Conservation (phyloP, 1,284 basidiomycete species). For the Lignosus rhinocerotis region DNA sequence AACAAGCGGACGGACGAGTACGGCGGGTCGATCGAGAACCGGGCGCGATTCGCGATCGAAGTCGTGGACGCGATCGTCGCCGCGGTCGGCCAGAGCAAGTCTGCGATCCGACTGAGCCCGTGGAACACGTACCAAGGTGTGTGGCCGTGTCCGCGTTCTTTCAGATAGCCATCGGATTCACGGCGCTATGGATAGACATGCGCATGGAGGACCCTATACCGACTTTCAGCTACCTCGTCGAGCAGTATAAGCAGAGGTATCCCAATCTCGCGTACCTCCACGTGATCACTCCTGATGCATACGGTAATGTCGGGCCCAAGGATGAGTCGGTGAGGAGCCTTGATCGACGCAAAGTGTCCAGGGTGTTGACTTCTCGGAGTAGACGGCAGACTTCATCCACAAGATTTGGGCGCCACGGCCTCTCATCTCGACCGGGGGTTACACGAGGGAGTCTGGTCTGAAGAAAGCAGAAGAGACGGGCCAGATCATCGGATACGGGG, state of each 20-base stretch:
- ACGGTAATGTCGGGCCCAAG: slow-evolving; percentile 7
- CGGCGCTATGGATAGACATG: slow-evolving; percentile 25
- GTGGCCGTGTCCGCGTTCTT: neutral
- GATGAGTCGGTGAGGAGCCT: neutral
- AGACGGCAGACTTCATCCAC: slow-evolving; percentile 28
- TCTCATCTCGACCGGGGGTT: slow-evolving; percentile 40
- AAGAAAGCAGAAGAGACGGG: slow-evolving; percentile 33
- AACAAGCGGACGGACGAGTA: slow-evolving; percentile 59
- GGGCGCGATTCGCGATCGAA: slow-evolving; percentile 46
- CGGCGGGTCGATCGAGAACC: slow-evolving; percentile 53
- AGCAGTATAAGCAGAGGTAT: slow-evolving; percentile 28
- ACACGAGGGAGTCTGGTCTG: slow-evolving; percentile 28
- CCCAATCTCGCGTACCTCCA: slow-evolving; percentile 53
- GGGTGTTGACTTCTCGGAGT: neutral
- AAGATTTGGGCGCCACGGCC: slow-evolving; percentile 31
- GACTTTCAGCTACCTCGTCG: slow-evolving; percentile 34
- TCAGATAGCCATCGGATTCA: neutral
- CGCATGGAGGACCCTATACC: slow-evolving; percentile 41
- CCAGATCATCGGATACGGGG: slow-evolving; percentile 46
- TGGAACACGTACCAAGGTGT: slow-evolving; percentile 32
- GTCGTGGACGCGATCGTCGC: slow-evolving; percentile 45
- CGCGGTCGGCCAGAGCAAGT: slow-evolving; percentile 40
- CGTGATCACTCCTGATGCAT: slow-evolving; percentile 36
- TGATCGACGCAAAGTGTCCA: neutral
- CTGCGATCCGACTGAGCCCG: slow-evolving; percentile 54